Percentiles rank a stretch among this genome's conserved stretches.
phyloP scores from a whole-genome alignment of 371 early-diverging fungal genomes.

The Mucor indicus region DNA sequence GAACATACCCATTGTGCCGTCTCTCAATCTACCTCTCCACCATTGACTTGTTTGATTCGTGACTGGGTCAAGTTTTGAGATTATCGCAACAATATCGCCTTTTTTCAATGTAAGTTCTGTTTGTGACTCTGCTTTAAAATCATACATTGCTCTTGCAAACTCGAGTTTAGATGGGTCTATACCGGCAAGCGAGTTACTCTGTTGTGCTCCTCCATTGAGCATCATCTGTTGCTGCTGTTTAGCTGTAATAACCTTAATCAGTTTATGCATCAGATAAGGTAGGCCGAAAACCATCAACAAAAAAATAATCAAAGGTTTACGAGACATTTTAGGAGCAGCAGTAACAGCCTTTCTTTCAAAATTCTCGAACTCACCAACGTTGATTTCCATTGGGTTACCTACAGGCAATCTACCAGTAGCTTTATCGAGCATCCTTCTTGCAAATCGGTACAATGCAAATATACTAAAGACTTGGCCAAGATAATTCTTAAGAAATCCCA shows the following conservation, averaged over 20 bases:
- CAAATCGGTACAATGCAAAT: conserved; percentile 68
- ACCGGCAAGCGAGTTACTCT: conserved; percentile 1
- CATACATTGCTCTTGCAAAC: conserved; percentile 87
- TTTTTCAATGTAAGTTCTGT: conserved; percentile 78
- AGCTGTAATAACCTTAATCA: conserved; percentile 66
- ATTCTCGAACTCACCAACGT: conserved; percentile 63
- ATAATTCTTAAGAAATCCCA: conserved; percentile 78
- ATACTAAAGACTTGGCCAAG: conserved; percentile 83
- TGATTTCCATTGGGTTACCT: conserved; percentile 53
- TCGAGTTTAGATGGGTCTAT: conserved; percentile 64
- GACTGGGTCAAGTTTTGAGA: conserved; percentile 69
- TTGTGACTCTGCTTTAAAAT: conserved; percentile 72
- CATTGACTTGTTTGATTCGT: conserved; percentile 73
- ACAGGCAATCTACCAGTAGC: conserved; percentile 58
- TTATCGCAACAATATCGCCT: conserved; percentile 87
- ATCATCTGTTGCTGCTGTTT: conserved; percentile 28
- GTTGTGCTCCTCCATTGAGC: conserved; percentile 4
- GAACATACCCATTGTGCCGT: conserved; percentile 85
- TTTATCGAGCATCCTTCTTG: conserved; percentile 57
- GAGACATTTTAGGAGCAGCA: conserved; percentile 32
- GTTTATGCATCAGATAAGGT: conserved; percentile 89
- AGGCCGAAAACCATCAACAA: conserved; percentile 83
- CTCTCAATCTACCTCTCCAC: conserved; percentile 89
- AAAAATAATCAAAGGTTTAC: conserved; percentile 82
- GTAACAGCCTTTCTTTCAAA: conserved; percentile 42